phyloP scores from a whole-genome alignment of 345 rosid genomes.

The Eucalyptus marginata region DNA sequence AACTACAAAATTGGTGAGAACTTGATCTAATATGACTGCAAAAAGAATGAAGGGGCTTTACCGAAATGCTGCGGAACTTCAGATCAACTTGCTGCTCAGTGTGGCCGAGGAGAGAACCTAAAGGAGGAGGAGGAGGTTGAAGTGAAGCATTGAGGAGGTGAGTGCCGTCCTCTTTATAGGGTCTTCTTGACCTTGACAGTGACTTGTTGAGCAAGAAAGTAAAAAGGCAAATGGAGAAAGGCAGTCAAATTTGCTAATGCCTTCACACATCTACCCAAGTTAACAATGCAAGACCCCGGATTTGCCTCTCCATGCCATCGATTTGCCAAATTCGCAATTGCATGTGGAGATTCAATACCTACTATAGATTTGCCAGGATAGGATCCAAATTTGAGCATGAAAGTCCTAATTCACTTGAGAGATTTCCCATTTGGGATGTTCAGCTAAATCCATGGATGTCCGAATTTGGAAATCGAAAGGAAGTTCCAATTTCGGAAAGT shows the following conservation, averaged over 20 bases:
- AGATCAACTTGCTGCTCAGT: background rate
- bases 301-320: background rate
- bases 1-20: background rate
- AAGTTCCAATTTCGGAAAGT: background rate
- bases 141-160: background rate
- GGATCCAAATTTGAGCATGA: background rate
- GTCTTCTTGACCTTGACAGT: background rate
- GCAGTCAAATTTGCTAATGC: background rate
- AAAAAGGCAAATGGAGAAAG: background rate
- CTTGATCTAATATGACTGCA: background rate
- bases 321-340: background rate
- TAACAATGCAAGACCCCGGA: background rate
- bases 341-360: background rate
- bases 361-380: background rate
- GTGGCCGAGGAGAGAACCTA: background rate
- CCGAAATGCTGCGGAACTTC: background rate
- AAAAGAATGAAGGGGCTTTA: background rate
- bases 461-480: background rate
- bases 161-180: background rate
- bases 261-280: background rate
- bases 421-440: background rate
- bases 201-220: background rate
- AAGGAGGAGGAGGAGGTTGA: background rate
- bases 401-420: background rate
- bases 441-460: background rate